Conservation (phyloP, 306 rosid genomes). For the Pterocarpus macrocarpus region DNA sequence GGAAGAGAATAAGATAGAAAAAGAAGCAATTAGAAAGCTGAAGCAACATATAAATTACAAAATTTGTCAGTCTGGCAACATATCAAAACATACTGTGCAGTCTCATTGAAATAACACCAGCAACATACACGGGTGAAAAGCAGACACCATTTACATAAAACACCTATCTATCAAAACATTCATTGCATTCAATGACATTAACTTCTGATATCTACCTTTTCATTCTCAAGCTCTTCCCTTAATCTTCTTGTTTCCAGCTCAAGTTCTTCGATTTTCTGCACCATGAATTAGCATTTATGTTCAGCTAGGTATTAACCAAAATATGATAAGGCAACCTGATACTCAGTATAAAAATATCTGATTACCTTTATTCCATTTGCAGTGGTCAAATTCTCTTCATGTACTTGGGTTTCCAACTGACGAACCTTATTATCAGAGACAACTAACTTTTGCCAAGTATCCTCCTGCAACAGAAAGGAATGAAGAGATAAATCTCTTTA, state of each 20-base stretch:
- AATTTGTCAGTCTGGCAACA: slow-evolving; percentile 19
- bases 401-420: slow-evolving; percentile 79
- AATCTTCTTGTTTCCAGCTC: slow-evolving; percentile 68
- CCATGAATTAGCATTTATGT: slow-evolving; percentile 50
- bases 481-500: slow-evolving; percentile 32
- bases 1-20: neutral
- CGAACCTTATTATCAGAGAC: slow-evolving; percentile 82
- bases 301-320: slow-evolving; percentile 42
- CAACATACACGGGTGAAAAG: too few relatives aligned
- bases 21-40: neutral
- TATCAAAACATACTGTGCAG: slow-evolving; percentile 7
- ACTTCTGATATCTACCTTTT: slow-evolving; percentile 74
- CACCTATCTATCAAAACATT: slow-evolving; percentile 2
- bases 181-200: neutral
- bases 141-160: neutral
- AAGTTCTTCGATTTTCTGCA: slow-evolving; percentile 81
- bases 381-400: slow-evolving; percentile 69
- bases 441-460: slow-evolving; percentile 81
- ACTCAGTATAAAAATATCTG: neutral
- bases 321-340: slow-evolving; percentile 30
- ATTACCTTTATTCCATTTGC: slow-evolving; percentile 73
- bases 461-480: slow-evolving; percentile 73
- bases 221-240: slow-evolving; percentile 81
- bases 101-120: neutral
- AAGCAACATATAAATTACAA: slow-evolving; percentile 30